Evolutionary conservation across 495 filamentous ascomycete genomes (phyloP), one percentile per base, ranked within the genome.

Genomic region (Terfezia claveryi): DNA sequence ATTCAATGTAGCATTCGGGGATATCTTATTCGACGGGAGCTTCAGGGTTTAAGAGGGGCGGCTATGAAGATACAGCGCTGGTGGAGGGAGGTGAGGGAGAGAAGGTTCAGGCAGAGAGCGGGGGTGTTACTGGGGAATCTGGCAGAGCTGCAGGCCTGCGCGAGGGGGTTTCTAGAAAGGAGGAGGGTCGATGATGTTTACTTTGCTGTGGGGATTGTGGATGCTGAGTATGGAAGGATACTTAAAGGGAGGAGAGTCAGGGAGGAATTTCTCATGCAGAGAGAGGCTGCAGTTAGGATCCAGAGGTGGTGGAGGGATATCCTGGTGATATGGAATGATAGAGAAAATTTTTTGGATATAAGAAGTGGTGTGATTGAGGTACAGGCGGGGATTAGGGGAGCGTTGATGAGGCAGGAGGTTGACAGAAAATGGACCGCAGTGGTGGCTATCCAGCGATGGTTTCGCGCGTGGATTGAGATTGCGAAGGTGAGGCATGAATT

Each of bases 1-100:
- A 57, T 66, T 23, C 64, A 66, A 37, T 55, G 64, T 16, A 23
- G 57, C 50, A 55, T 58, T 38, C 64, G 64, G 23, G 61, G 61
- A n/a, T 20, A 38, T 32, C 38, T 66, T 10, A 44, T 37, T 10
- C 63, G 64, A 4, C 52, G 51, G 37, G 16, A 53, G 9, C 10
- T 56, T 11, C 52, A 53, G 56, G 50, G 32, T 36, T 38, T 38
- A 6, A 36, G 50, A 17, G 36, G 16, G 11, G 44, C 54, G 37
- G 49, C 56, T 8, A 14, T 56, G 8, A 12, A 23, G 16, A 11
- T 57, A 1, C 63, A 65, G 44, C 50, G 27, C 46, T 23, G 23
- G 27, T 65, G 63, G 63, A 56, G 62, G 23, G 14, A 51, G 2
- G 58, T 58, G 12, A 56, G 62, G 23, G 63, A 65, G 44, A 23